Base-by-base conservation (phyloP, 148 eudicot genomes). In the Talinum fruticosum region DNA sequence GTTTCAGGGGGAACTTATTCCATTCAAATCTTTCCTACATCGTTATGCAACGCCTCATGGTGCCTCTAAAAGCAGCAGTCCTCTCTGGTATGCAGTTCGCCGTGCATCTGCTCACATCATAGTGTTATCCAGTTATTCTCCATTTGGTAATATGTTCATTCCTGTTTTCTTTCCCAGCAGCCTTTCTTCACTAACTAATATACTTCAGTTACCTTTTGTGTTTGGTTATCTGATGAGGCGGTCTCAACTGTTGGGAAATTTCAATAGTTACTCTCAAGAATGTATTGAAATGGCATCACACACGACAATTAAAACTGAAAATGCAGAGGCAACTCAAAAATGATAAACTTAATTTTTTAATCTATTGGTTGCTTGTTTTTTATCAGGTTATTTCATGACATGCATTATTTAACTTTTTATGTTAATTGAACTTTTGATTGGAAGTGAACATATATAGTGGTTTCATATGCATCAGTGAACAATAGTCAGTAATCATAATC, bases 61-160 rank as follows among this genome's bases (percentile, higher is more conserved):
- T 30, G 92, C 98, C 62, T 87, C 90, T 32, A 75, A 80, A 71
- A 94, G 97, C 87, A 88, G 79, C 76, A 81, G 75, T 78, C 92
- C 97, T 80, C 86, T 90, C 45, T 94, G 98, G 98, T 94, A 94
- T 84, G 86, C 97, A 19, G 70, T 92, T 38, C 88, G 95, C 45
- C 89, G 98, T 78, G 98, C 92, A 79, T 90, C 98, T 71, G 97
- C 97, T 80, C 98, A 94, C 82, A 85, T 94, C 6, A 92, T 94
- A 82, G 94, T 92, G 78, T 80, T 94, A 19, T 92, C 98, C 74
- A 90, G 90, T 83, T 94, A 94, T 75, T 94, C 98, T 75, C 90
- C 97, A 44, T 94, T 85, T 79, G 98, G 98, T 94, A 88, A 82
- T 62, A 5, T 75, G 15, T n/a, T 57, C 51, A 6, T 75, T 21